Evolutionary conservation across 352 stramenopile genomes (phyloP).

Genomic region (Globisporangium spiculum): DNA sequence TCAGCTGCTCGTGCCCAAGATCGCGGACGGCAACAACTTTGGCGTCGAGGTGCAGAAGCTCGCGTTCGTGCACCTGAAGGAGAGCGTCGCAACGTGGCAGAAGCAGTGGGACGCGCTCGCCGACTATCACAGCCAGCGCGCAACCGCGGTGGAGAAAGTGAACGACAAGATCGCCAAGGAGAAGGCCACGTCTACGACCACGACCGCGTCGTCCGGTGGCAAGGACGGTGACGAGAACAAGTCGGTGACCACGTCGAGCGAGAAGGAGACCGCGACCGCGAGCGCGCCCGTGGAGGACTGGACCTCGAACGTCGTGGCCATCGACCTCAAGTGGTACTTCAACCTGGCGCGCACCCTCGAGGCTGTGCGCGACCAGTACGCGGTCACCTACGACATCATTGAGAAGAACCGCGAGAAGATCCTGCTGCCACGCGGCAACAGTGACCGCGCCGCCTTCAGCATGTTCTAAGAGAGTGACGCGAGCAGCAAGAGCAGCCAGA

Average conservation of each 20-base stretch:
- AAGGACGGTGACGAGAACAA: constrained; percentile 79
- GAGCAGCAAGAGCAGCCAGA: neutral
- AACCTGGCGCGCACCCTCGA: constrained; percentile 70
- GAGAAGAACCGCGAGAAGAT: constrained; percentile 85
- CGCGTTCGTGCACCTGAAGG: constrained; percentile 65
- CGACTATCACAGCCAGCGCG: constrained; percentile 68
- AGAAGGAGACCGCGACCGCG: constrained; percentile 46
- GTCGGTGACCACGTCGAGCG: constrained; percentile 49
- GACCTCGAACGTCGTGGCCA: constrained; percentile 59
- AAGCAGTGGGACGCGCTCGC: constrained; percentile 73
- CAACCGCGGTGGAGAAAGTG: constrained; percentile 68
- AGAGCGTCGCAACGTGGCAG: constrained; percentile 60
- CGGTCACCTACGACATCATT: constrained; percentile 62
- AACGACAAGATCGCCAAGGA: constrained; percentile 63
- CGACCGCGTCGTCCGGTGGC: constrained; percentile 50
- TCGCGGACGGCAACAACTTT: constrained; percentile 87
- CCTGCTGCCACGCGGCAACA: constrained; percentile 58
- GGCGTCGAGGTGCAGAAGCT: constrained; percentile 85
- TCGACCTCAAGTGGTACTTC: constrained; percentile 87
- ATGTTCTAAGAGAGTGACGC: constrained; percentile 68
- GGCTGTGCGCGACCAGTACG: constrained; percentile 76
- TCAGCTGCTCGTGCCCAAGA: constrained; percentile 66
- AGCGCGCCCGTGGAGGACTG: constrained; percentile 45
- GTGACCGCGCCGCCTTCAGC: constrained; percentile 66
- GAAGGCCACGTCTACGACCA: constrained; percentile 52